A percentile compares a stretch with the other conserved stretches of the same genome.
Conservation (phyloP, 139 green algal genomes). For the Trebouxia sp. region DNA sequence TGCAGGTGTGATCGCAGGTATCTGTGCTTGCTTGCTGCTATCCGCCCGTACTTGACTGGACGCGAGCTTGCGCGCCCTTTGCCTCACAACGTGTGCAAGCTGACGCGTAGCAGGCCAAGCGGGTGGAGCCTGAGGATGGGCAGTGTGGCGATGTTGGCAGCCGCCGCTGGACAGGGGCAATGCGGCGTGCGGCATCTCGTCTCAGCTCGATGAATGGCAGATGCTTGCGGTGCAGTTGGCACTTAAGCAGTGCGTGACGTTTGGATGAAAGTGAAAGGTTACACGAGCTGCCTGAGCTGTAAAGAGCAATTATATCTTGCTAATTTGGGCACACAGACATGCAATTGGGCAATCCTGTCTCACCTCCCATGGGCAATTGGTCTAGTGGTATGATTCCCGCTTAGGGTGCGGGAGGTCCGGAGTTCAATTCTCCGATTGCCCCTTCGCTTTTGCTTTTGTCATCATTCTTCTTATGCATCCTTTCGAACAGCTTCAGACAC, state of each 20-base stretch:
- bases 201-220: too few species aligned
- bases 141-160: too few species aligned
- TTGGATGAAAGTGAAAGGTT: too few species aligned
- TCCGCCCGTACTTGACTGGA: background rate
- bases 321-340: background rate
- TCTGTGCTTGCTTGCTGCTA: background rate
- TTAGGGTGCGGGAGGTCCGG: conserved; percentile 10
- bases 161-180: too few species aligned
- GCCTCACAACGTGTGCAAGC: background rate
- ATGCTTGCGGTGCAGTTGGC: too few species aligned
- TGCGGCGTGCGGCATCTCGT: too few species aligned
- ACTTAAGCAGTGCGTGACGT: too few species aligned
- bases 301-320: background rate
- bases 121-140: too few species aligned
- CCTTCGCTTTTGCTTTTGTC: background rate
- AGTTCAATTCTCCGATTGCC: conserved; percentile 12
- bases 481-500: too few species aligned
- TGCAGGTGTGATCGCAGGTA: background rate
- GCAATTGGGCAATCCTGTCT: background rate
- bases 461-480: too few species aligned
- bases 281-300: background rate
- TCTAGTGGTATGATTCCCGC: conserved; percentile 14
- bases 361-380: background rate
- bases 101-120: too few species aligned
- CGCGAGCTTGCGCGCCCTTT: background rate